Conservation (phyloP, 2,329 filamentous ascomycete species). For the Fusarium pseudoanthophilum region DNA sequence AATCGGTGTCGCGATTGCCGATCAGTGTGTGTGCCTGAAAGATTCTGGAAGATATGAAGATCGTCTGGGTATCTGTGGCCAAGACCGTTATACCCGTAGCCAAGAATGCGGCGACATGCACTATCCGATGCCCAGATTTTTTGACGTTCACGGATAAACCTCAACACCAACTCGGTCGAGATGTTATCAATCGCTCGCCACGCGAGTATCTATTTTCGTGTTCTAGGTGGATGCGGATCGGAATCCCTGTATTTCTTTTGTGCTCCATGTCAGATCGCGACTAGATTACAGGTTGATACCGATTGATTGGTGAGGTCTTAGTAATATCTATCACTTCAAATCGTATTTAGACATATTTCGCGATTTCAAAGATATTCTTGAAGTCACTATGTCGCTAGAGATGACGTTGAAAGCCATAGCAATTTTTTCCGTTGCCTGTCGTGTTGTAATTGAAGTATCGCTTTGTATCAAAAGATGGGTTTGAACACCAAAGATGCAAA, state of each 20-base stretch:
- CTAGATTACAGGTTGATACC: neutral
- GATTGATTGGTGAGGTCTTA: neutral
- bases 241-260: neutral
- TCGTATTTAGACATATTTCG: neutral
- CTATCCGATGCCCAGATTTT: neutral
- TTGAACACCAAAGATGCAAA: fast-evolving
- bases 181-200: conserved; percentile 18
- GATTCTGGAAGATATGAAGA: conserved; percentile 6
- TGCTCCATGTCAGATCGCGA: neutral
- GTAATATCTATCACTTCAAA: neutral
- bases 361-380: neutral
- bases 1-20: neutral
- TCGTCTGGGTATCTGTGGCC: neutral
- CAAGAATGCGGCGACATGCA: conserved; percentile 3
- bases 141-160: neutral
- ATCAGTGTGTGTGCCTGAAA: neutral
- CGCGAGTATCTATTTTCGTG: neutral
- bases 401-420: fast-evolving
- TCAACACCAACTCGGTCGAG: neutral
- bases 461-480: fast-evolving
- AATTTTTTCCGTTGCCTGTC: fast-evolving
- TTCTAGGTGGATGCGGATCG: neutral
- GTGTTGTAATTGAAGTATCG: fast-evolving
- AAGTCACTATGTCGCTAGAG: fast-evolving
- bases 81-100: neutral